Evolutionary conservation across 805 yeast species (phyloP).

Genomic region (Yamadazyma takamatsuzukensis): DNA sequence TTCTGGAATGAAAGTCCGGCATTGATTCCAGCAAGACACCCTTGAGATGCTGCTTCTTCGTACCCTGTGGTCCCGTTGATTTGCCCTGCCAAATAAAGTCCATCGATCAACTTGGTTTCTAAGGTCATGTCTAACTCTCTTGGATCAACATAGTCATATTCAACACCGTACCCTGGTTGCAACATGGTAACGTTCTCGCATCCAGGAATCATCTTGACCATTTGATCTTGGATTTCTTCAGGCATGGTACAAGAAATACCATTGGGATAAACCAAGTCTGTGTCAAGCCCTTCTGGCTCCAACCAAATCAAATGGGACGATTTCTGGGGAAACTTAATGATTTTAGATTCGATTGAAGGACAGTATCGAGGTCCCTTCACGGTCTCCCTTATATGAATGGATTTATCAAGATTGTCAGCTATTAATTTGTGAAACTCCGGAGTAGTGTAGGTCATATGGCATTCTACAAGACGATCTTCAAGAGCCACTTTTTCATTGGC

Average conservation of each 20-base stretch:
- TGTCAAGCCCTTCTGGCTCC: constrained; percentile 92
- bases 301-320: constrained; percentile 82
- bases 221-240: constrained; percentile 75
- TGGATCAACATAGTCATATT: constrained; percentile 95
- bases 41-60: constrained; percentile 98
- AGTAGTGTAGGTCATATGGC: constrained; percentile 80
- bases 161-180: constrained; percentile 99
- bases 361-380: constrained; percentile 97
- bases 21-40: constrained; percentile 91
- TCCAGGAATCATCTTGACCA: constrained; percentile 80
- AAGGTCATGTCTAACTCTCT: constrained; percentile 73
- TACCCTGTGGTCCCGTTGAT: constrained; percentile 98
- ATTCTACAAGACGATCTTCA: constrained; percentile 53
- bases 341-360: constrained; percentile 91
- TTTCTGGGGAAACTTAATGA: constrained; percentile 76
- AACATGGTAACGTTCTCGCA: constrained; percentile 82
- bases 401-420: constrained; percentile 66
- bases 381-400: constrained; percentile 88
- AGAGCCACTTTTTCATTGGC: constrained; percentile 68
- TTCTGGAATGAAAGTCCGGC: constrained; percentile 63
- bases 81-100: constrained; percentile 90
- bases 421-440: constrained; percentile 68
- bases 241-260: constrained; percentile 98
- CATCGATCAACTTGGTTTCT: constrained; percentile 76
- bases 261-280: constrained; percentile 89